Evolutionary conservation across 345 rosid species (phyloP).

Genomic region (Trapa incisa): DNA sequence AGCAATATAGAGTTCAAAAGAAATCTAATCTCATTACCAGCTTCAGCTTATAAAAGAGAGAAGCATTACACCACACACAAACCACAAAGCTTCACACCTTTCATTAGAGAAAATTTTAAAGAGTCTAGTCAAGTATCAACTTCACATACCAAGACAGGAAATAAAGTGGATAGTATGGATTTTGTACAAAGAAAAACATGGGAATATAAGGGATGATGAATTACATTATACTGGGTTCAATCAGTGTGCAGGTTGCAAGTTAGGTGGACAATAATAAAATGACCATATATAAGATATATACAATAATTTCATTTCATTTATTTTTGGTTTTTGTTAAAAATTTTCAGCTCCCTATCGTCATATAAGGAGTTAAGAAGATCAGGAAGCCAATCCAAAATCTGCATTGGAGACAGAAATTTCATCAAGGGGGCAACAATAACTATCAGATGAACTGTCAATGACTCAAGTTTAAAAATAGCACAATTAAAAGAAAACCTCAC

Average conservation of each 20-base stretch:
- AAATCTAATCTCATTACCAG: background rate
- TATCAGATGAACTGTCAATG: background rate
- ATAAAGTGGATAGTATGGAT: too few species aligned
- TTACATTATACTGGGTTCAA: background rate
- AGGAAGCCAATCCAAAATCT: background rate
- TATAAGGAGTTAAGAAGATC: background rate
- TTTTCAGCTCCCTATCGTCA: background rate
- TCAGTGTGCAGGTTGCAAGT: background rate
- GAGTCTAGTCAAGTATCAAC: background rate
- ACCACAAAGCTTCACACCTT: background rate
- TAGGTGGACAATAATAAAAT: too few species aligned
- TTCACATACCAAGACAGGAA: too few species aligned
- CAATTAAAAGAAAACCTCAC: constrained; percentile 14
- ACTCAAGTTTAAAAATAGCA: background rate
- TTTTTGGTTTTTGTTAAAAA: background rate
- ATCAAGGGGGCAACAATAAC: background rate
- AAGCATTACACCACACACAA: too few species aligned
- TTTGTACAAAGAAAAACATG: too few species aligned
- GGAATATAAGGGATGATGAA: background rate
- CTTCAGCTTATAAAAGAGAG: too few species aligned
- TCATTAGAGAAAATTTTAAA: background rate
- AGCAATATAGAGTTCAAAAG: background rate
- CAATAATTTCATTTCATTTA: too few species aligned
- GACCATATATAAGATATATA: background rate
- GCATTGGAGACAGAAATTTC: background rate